These are phyloP conservation scores for Mrakia gelida DNA, from an alignment of 768 basidiomycete species.

Conservation along the genomic window DNA sequence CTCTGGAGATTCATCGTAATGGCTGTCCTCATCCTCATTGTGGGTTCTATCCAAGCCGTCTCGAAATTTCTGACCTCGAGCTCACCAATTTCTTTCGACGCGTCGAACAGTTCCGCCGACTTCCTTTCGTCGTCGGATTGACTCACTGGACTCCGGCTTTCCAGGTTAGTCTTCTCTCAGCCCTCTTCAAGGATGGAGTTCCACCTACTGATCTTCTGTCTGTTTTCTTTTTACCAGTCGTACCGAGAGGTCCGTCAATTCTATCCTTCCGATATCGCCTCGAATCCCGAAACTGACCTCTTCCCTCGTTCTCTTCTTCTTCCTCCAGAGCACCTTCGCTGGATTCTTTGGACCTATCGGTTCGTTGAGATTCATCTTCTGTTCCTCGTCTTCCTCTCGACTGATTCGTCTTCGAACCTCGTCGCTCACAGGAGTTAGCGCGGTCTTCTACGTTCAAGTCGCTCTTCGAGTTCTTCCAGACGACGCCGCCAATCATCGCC, in stretches of 20 bases:
- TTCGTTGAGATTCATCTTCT: too few relatives aligned
- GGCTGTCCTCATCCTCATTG: slow-evolving; percentile 44
- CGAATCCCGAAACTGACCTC: too few relatives aligned
- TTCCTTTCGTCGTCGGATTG: slow-evolving; percentile 43
- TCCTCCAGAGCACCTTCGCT: too few relatives aligned
- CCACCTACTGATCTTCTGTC: too few relatives aligned
- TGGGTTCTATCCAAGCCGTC: background rate
- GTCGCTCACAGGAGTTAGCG: slow-evolving; percentile 36
- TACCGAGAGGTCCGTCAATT: slow-evolving; percentile 7
- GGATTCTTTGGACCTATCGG: slow-evolving; percentile 1
- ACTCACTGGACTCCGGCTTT: slow-evolving; percentile 2
- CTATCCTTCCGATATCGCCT: too few relatives aligned
- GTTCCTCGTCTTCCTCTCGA: too few relatives aligned
- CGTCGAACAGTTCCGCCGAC: slow-evolving; percentile 37
- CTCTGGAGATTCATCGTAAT: slow-evolving; percentile 46
- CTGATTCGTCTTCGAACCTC: too few relatives aligned
- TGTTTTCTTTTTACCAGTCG: background rate
- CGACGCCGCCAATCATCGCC: slow-evolving; percentile 39
- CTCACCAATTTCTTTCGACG: background rate
- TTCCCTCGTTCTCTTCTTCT: too few relatives aligned
- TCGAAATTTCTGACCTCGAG: too few relatives aligned
- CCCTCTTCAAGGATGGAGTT: too few relatives aligned
- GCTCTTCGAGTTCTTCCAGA: slow-evolving; percentile 44
- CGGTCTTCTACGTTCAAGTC: slow-evolving; percentile 46
- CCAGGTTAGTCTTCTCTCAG: background rate